These are phyloP conservation scores for Marasmius fiardii DNA, from an alignment of 1,284 basidiomycete species.

Conservation along the genomic window DNA sequence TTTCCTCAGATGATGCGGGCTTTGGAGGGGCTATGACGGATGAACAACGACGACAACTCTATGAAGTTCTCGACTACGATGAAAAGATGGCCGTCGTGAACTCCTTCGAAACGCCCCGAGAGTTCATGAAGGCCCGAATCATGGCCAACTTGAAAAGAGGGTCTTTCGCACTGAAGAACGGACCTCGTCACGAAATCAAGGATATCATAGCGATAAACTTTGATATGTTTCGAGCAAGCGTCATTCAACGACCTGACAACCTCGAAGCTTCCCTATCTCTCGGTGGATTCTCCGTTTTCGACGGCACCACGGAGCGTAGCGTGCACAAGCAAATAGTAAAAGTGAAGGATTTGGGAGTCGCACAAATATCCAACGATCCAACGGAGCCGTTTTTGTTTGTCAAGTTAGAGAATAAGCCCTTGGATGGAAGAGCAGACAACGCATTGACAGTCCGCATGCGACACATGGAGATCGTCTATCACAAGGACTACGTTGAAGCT, in stretches of 20 bases:
- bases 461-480: constrained; percentile 98
- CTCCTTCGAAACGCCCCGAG: constrained; percentile 69
- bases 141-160: constrained; percentile 83
- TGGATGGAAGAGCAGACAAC: constrained; percentile 92
- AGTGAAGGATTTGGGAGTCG: constrained; percentile 56
- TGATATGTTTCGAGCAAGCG: constrained; percentile 83
- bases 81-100: constrained; percentile 75
- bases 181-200: constrained; percentile 57
- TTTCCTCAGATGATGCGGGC: constrained; percentile 43
- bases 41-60: constrained; percentile 90
- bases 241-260: constrained; percentile 86
- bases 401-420: constrained; percentile 91
- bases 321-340: constrained; percentile 92
- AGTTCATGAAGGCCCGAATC: constrained; percentile 81
- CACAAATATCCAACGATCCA: constrained; percentile 19
- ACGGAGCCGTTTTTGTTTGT: constrained; percentile 89
- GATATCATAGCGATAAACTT: constrained; percentile 91
- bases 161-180: constrained; percentile 76
- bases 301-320: constrained; percentile 83
- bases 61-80: constrained; percentile 94
- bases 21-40: constrained; percentile 81
- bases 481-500: constrained; percentile 91
- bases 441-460: constrained; percentile 90
- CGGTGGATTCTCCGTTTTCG: constrained; percentile 87
- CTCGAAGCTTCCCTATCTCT: constrained; percentile 81